Base-by-base conservation (phyloP, 495 filamentous ascomycete genomes). In the Podospora australis region DNA sequence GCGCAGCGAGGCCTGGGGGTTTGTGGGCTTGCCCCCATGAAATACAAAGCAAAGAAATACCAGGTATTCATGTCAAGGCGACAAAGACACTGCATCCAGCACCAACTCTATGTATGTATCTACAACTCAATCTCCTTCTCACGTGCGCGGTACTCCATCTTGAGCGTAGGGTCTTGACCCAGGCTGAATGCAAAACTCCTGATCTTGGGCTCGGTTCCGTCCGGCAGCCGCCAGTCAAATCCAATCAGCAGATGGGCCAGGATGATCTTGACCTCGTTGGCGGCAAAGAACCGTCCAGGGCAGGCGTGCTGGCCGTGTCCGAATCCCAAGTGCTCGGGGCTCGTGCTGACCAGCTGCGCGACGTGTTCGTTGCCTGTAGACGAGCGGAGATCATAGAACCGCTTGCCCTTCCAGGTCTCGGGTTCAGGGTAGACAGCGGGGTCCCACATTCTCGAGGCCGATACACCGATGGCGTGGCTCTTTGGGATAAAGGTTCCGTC, bases 401-500 rank as follows among this genome's bases (percentile, higher is more conserved):
- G 72, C 29, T 65, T 64, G 11, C 63, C 67, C 51, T 80, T 71
- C 62, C 66, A 80, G 14, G 51, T 53, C 9, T 63, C 54, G 3
- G 75, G 62, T 25, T 69, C 54, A 6, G 64, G 59, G 53, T 78
- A 78, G 40, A 75, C 47, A 2, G 49, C 17, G 14, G 70, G 62
- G 50, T 79, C 70, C 45, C 43, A 52, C 57, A 66, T 64, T 10
- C 44, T 44, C 7, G 40, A 46, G 6, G 50, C 39, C 7, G 70
- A 70, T 14, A 78, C 61, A 9, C 49, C 52, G 14, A 75, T 57
- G 4, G 38, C 59, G 24, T 59, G 60, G 16, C 77, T 46, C 74
- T 80, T 63, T 67, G 78, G 46, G 60, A 82, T 39, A 59, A 70
- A 50, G 60, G 70, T 53, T 53, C 69, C 45, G 72, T 81, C 72